Base-by-base conservation (phyloP, 1,139 yeast species). In the Candida neerlandica region DNA sequence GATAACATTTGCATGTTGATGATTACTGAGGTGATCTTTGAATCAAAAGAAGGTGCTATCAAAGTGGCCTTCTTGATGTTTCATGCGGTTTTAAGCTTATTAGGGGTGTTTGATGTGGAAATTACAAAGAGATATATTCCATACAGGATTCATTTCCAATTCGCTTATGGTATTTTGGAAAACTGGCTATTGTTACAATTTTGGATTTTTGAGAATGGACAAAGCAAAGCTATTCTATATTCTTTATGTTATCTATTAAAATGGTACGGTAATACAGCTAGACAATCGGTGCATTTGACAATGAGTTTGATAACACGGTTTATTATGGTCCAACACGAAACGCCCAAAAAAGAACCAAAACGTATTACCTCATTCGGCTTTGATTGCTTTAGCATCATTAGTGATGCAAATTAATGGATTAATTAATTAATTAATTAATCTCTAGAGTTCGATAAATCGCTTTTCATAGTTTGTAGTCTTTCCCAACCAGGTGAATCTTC, bases 401-500 rank as follows among this genome's bases (percentile, higher is more conserved):
- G 68, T 56, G 72, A 68, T 50, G 48, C 53, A 14, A 50, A 44
- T 48, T 52, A 35, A 40, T n/a, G n/a, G n/a, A n/a, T n/a, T n/a
- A n/a, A n/a, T n/a, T n/a, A 23, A 18, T 16, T 38, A 23, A 23
- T 7, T 40, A 21, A 39, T 44, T 19, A 33, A 12, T 47, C 51
- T 47, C 50, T 39, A 39, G 48, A 50, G 50, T 51, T 59, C 32
- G 55, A 47, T 41, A 69, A 57, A 21, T 77, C 79, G 38, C 71
- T 75, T 66, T 85, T 85, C 61, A 87, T 60, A 32, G 77, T 80
- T 51, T 73, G 67, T 49, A 92, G 69, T 51, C 75, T 76, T 38
- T 84, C 82, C 90, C 95, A 91, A 2, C 91, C 96, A 33, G 80
- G 84, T 2, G 88, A 76, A 55, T 81, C 92, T 60, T 89, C 92